Conservation (phyloP, 345 rosid species). For the Reutealis trisperma region DNA sequence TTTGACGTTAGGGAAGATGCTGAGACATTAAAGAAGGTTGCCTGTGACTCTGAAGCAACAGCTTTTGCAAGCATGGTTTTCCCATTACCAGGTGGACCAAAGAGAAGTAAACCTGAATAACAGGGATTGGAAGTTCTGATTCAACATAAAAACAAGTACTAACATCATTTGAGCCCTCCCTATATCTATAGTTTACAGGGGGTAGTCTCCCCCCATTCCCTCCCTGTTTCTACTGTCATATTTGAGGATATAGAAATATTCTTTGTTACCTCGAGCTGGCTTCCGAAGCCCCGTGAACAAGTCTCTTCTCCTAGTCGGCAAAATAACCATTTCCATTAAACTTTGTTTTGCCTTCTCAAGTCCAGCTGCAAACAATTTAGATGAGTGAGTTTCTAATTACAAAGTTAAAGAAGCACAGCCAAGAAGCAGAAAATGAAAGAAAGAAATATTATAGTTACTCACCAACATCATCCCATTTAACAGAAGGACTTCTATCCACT, state of each 20-base stretch:
- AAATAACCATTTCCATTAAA: slow-evolving; percentile 92
- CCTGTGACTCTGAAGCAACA: slow-evolving; percentile 94
- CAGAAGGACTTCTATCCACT: slow-evolving; percentile 93
- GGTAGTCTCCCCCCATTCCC: no score
- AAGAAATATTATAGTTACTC: slow-evolving; percentile 24
- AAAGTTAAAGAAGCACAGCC: not conserved
- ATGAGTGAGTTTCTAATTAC: slow-evolving; percentile 21
- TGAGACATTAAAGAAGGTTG: slow-evolving; percentile 93
- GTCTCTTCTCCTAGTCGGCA: slow-evolving; percentile 91
- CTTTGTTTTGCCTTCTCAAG: slow-evolving; percentile 96
- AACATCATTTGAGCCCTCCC: no score
- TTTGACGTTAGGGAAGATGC: slow-evolving; percentile 95
- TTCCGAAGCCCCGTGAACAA: slow-evolving; percentile 94
- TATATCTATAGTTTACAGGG: no score
- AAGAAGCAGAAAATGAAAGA: not conserved
- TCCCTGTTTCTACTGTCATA: not conserved
- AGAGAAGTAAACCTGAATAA: slow-evolving; percentile 79
- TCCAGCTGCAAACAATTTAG: slow-evolving; percentile 63
- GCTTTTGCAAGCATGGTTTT: slow-evolving; percentile 99
- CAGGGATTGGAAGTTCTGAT: slow-evolving; percentile 11
- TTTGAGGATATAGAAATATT: slow-evolving; percentile 3
- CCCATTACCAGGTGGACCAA: slow-evolving; percentile 99
- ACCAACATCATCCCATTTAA: slow-evolving; percentile 99
- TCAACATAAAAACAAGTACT: slow-evolving; percentile 13
- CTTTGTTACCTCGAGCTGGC: slow-evolving; percentile 83